Conservation (phyloP, 192 early-diverging fungal species). For the Podila clonocystis region DNA sequence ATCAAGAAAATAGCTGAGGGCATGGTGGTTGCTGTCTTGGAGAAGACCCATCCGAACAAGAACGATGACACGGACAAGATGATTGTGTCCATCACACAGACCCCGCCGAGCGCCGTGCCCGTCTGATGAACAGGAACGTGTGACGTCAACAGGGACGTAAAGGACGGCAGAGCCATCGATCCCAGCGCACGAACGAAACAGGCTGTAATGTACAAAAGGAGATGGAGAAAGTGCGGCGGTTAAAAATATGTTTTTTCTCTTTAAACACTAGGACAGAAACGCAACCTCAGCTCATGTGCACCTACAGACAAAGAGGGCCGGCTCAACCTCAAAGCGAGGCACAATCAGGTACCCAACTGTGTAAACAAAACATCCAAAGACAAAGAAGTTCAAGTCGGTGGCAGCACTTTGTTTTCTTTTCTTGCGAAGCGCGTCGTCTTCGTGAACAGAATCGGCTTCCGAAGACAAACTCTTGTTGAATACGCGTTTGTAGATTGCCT, state of each 20-base stretch:
- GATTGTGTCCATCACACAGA: slow-evolving; percentile 21
- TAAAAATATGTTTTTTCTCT: too few species aligned
- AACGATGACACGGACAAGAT: slow-evolving; percentile 18
- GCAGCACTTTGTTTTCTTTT: background rate
- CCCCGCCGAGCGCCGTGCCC: slow-evolving; percentile 29
- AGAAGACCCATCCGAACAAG: slow-evolving; percentile 25
- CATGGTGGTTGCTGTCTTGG: slow-evolving; percentile 17
- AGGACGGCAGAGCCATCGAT: slow-evolving; percentile 17
- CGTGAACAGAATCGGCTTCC: background rate
- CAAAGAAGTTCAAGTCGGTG: slow-evolving; percentile 28
- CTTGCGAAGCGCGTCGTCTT: background rate
- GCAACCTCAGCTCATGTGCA: background rate
- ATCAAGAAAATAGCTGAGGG: slow-evolving; percentile 27
- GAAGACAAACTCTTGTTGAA: background rate
- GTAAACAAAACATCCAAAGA: slow-evolving; percentile 28
- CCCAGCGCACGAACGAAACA: slow-evolving; percentile 19
- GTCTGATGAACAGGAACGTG: slow-evolving; percentile 28
- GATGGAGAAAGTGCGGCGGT: too few species aligned
- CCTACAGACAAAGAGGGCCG: slow-evolving; percentile 17
- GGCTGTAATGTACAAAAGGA: background rate
- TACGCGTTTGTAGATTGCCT: slow-evolving; percentile 17
- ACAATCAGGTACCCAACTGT: slow-evolving; percentile 10
- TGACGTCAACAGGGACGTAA: slow-evolving; percentile 26
- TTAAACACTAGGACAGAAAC: background rate
- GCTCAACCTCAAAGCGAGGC: slow-evolving; percentile 2